These are phyloP conservation scores for Raddia distichophylla DNA, from an alignment of 176 grass and related monocot species.

Conservation along the genomic window DNA sequence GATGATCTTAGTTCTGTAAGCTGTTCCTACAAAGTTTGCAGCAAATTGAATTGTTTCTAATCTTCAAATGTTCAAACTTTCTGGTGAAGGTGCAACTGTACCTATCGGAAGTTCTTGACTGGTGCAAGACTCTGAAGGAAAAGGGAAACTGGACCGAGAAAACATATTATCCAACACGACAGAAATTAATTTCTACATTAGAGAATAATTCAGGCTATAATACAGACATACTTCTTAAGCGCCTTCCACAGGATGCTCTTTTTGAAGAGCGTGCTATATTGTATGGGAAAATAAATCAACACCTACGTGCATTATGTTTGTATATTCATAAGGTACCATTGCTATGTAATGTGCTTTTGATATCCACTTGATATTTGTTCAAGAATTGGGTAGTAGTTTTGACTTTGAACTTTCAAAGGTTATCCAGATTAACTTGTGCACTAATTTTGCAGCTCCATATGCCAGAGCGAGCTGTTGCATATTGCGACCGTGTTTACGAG, in stretches of 20 bases:
- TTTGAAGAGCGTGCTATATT: conserved; percentile 96
- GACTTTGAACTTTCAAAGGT: conserved; percentile 22
- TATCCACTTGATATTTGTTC: conserved; percentile 19
- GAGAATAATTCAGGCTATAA: conserved; percentile 90
- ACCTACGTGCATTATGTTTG: conserved; percentile 86
- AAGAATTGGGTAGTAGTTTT: not conserved
- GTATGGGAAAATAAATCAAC: conserved; percentile 93
- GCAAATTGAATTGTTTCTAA: conserved; percentile 27
- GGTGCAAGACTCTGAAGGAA: conserved; percentile 83
- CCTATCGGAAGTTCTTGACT: conserved; percentile 96
- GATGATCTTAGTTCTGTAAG: conserved; percentile 39
- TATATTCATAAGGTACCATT: conserved; percentile 93
- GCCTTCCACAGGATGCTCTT: conserved; percentile 82
- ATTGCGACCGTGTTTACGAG: conserved; percentile 96
- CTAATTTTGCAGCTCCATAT: conserved; percentile 70
- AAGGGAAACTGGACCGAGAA: conserved; percentile 90
- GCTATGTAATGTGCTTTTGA: conserved; percentile 3
- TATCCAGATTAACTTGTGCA: conserved; percentile 28
- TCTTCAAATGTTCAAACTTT: conserved; percentile 37
- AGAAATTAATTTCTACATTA: conserved; percentile 87
- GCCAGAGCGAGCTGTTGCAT: conserved; percentile 76
- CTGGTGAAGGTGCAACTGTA: conserved; percentile 90
- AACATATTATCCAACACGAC: conserved; percentile 80
- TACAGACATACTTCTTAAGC: conserved; percentile 83
- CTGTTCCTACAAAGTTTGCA: conserved; percentile 24